phyloP scores from a whole-genome alignment of 805 yeast species.

The Ogataea salicorniae region DNA sequence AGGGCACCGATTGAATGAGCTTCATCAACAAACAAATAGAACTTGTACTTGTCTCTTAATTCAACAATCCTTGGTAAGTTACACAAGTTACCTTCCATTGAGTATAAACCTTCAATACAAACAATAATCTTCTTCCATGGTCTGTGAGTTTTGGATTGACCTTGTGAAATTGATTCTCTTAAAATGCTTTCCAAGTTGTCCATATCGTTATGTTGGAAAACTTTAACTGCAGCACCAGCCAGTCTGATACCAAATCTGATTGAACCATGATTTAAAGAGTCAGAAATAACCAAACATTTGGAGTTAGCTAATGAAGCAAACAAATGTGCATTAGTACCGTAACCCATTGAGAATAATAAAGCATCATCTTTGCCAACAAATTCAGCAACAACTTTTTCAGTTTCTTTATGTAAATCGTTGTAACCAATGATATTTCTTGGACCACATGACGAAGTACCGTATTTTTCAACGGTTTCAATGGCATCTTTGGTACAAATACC shows the following conservation, averaged over 20 bases:
- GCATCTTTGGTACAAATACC: slow-evolving; percentile 88
- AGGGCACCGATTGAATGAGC: slow-evolving; percentile 99
- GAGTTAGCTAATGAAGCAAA: slow-evolving; percentile 80
- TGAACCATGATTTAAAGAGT: slow-evolving; percentile 92
- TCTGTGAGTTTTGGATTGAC: slow-evolving; percentile 91
- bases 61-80: slow-evolving; percentile 72
- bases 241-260: slow-evolving; percentile 91
- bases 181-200: slow-evolving; percentile 65
- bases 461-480: slow-evolving; percentile 51
- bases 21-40: slow-evolving; percentile 89
- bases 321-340: slow-evolving; percentile 88
- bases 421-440: slow-evolving; percentile 75
- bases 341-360: slow-evolving; percentile 86
- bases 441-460: slow-evolving; percentile 77
- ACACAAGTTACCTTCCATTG: slow-evolving; percentile 90
- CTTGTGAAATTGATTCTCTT: slow-evolving; percentile 83
- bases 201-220: slow-evolving; percentile 91
- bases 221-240: slow-evolving; percentile 89
- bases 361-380: slow-evolving; percentile 91
- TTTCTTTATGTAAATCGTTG: slow-evolving; percentile 61
- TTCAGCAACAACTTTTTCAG: slow-evolving; percentile 74
- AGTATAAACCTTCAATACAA: slow-evolving; percentile 88
- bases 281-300: slow-evolving; percentile 87
- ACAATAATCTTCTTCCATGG: slow-evolving; percentile 89
- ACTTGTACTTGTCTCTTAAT: slow-evolving; percentile 77